phyloP scores from a whole-genome alignment of 306 rosid genomes.

The Cucumis sativus region Cucumber_9930_V3 NC_026660.2:11070001-11070500 shows the following conservation, averaged over 20 bases:
- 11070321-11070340: constrained; percentile 96
- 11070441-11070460: not conserved
- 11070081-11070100: not conserved
- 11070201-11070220: not conserved
- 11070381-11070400: constrained; percentile 84
- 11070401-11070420: constrained; percentile 18
- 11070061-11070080: not conserved
- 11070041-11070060: not conserved
- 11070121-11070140: not conserved
- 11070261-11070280: constrained; percentile 19
- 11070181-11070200: not conserved
- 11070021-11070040: constrained; percentile 23
- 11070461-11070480: not conserved
- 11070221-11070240: not conserved
- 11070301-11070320: constrained; percentile 98
- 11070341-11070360: constrained; percentile 79
- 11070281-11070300: constrained; percentile 95
- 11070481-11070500: not conserved
- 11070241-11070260: not conserved
- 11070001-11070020: constrained; percentile 78
- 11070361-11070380: constrained; percentile 72
- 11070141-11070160: not conserved
- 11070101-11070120: not conserved
- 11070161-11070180: not conserved
- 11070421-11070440: not conserved